Evolutionary conservation across 164 flowering plant species (phyloP), one percentile per base, ranked within the genome.

Genomic region (Cinnamomum micranthum): DNA sequence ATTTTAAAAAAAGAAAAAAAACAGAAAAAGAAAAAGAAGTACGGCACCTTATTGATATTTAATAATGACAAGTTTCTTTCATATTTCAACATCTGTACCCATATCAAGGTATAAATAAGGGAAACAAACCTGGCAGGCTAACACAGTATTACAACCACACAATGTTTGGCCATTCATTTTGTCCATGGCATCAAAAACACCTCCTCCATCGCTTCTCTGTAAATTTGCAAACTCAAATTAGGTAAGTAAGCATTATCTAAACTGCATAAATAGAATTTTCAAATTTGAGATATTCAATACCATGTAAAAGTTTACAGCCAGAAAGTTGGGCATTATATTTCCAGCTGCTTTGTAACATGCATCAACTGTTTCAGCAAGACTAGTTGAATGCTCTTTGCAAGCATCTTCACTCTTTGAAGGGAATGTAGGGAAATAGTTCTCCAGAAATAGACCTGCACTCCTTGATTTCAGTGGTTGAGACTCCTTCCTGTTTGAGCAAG

Each of bases 181-280:
- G 83, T 92, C 99, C 72, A 91, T 9, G 67, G 72, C 90, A 81
- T 92, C 93, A 77, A 94, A 94, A 74, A 91, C 96, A 58, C 98
- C 98, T 65, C 90, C 92, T 73, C 99, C 98, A 75, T 93, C 94
- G 78, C 97, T 95, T 74, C 98, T 89, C 99, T 96, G 97, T 84
- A 90, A 28, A 69, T 55, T 71, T 60, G 2, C 17, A n/a, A 24
- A 5, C 60, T 59, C 50, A 31, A 41, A 73, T 85, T 75, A 86
- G 83, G 47, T 50, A 55, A 4, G 24, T 28, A 14, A 55, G 4
- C 60, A 14, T 19, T 55, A 4, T 17, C 59, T 17, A 14, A 14
- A 14, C 6, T 55, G 17, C 20, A 4, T 55, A 55, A 55, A 70
- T 22, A 63, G 15, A 62, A 72, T 22, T 3, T 50, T 12, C 3